Base-by-base conservation (phyloP, 1,284 basidiomycete genomes). In the Coniferiporia sulphurascens region DNA sequence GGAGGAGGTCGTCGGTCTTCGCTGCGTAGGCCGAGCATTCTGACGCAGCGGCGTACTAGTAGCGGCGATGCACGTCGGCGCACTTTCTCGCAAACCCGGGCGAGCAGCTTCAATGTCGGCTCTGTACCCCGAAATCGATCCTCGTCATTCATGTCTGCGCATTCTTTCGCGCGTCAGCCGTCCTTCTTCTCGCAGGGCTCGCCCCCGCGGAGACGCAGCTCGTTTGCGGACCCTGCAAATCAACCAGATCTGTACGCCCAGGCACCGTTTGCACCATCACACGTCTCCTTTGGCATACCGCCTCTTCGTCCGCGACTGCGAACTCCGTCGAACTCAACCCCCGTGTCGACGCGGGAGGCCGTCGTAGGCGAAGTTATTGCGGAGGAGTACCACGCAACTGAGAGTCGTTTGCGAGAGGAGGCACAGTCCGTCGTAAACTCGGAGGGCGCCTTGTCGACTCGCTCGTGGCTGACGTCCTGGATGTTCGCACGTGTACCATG, bases 351-450 rank as follows among this genome's bases (percentile, higher is more conserved):
- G 2, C 78, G 80, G 21, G 77, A 83, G 61, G 86, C 85, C 10
- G 84, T 89, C 46, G 75, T 80, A 53, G 78, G 79, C 48, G 86
- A 88, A 65, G 81, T 86, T 35, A 74, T 87, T 54, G 84, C 80
- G 38, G 86, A 89, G 68, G 86, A 88, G 69, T 74, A 77, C 56
- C 74, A 79, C 34, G 85, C 79, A 3, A 72, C 80, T n/a, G 75
- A 76, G 43, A 75, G 81, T 62, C 75, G 81, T 49, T 65, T 82
- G 54, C 74, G 80, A 62, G 85, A 87, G 68, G 70, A 78, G 62
- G 76, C 74, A n/a, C 80, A 85, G 65, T 78, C 74, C 34, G 72
- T 77, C 19, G 22, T 27, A 27, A 27, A 38, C 46, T 50, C 57
- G 36, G 9, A 50, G 15, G 41, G 32, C 12, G 51, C 27, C 17